These are phyloP conservation scores for Nakaseomyces glabratus DNA, from an alignment of 1,139 yeast species.

Conservation along the genomic window DNA sequence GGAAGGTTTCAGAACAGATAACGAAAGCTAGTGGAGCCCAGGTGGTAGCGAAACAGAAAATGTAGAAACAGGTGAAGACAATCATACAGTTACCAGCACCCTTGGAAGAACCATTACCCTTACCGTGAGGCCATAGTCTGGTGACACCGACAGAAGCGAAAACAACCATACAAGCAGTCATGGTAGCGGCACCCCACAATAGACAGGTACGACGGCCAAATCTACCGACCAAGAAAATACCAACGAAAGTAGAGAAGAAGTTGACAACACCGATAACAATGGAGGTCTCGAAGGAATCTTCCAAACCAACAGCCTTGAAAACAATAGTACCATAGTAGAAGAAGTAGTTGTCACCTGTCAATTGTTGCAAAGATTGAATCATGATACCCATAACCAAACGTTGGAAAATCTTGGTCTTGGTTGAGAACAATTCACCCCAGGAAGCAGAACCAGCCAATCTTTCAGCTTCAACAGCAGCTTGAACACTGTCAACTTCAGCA, in stretches of 20 bases:
- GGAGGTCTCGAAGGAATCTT: slow-evolving; percentile 66
- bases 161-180: slow-evolving; percentile 56
- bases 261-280: slow-evolving; percentile 73
- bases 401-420: slow-evolving; percentile 46
- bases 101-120: slow-evolving; percentile 41
- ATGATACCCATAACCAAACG: slow-evolving; percentile 58
- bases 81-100: slow-evolving; percentile 73
- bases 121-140: slow-evolving; percentile 48
- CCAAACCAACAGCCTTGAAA: slow-evolving; percentile 66
- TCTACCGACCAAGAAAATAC: slow-evolving; percentile 56
- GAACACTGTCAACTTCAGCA: slow-evolving; percentile 51
- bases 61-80: slow-evolving; percentile 68
- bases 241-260: slow-evolving; percentile 63
- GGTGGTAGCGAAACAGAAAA: slow-evolving; percentile 73
- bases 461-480: slow-evolving; percentile 57
- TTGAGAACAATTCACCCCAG: slow-evolving; percentile 57
- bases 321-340: slow-evolving; percentile 75
- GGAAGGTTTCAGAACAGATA: slow-evolving; percentile 68
- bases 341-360: slow-evolving; percentile 74
- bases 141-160: slow-evolving; percentile 64
- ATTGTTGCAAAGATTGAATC: slow-evolving; percentile 64
- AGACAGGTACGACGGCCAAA: slow-evolving; percentile 65
- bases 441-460: slow-evolving; percentile 55
- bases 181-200: slow-evolving; percentile 53
- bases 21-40: slow-evolving; percentile 83